These are phyloP conservation scores for Melampsora larici-populina DNA, from an alignment of 1,284 basidiomycete genomes.

Conservation along the genomic window DNA sequence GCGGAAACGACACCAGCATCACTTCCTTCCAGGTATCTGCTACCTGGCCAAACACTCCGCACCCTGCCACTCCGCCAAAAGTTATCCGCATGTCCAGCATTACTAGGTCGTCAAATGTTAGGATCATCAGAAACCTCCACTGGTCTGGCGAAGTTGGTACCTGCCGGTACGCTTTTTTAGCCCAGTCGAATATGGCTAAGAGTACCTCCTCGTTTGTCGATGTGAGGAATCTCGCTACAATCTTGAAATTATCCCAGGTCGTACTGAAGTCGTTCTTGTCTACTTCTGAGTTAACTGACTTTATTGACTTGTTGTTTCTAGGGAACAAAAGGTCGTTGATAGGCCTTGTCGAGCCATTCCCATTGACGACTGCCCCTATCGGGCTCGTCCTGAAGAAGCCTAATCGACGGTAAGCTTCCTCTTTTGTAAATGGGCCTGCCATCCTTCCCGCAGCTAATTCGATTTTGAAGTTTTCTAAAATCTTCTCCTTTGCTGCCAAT, in stretches of 20 bases:
- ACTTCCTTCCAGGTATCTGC: background rate
- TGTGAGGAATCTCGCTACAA: too few species aligned
- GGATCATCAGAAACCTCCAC: background rate
- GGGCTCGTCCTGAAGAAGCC: conserved; percentile 13
- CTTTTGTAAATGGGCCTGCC: background rate
- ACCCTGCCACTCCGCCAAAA: conserved; percentile 11
- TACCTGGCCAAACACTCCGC: background rate
- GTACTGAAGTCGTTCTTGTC: background rate
- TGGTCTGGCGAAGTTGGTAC: background rate
- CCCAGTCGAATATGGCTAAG: background rate
- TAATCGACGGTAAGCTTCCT: background rate
- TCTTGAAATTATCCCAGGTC: too few species aligned
- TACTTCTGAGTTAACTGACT: background rate
- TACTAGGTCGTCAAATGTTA: background rate
- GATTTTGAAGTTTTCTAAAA: too few species aligned
- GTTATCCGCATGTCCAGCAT: background rate
- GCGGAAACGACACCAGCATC: background rate
- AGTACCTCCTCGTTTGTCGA: background rate
- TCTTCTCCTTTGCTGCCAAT: too few species aligned
- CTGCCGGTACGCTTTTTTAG: conserved; percentile 12
- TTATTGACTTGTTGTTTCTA: background rate
- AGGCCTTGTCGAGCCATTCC: background rate
- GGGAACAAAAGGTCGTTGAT: conserved; percentile 10
- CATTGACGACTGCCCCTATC: background rate
- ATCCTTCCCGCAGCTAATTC: background rate